Percentiles rank a stretch among this genome's conserved stretches.
These are phyloP conservation scores for Arthrinium puccinioides DNA, from an alignment of 2,329 filamentous ascomycete species.

Conservation along the genomic window DNA sequence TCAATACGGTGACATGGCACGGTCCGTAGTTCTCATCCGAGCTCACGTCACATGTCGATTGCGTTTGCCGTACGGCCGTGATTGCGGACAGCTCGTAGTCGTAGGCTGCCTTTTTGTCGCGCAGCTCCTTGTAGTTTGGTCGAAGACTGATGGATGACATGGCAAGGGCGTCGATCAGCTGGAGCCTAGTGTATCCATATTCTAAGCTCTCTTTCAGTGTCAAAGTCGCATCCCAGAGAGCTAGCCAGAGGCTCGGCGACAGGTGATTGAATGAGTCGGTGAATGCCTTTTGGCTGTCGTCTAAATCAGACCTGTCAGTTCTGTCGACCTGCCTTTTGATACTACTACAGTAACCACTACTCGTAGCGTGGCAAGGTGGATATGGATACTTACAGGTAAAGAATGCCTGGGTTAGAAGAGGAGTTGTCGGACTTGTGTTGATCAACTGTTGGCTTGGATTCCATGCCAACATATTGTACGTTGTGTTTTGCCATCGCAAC, in stretches of 20 bases:
- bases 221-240: neutral
- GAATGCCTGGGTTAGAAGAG: neutral
- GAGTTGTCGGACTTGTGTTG: neutral
- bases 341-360: no score
- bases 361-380: no score
- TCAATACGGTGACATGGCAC: neutral
- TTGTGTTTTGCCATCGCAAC: neutral
- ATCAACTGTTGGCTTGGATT: neutral
- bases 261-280: neutral
- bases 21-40: neutral
- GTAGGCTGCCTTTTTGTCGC: neutral
- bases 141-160: neutral
- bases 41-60: neutral
- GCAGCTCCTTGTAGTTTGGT: neutral
- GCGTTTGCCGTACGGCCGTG: neutral
- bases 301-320: neutral
- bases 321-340: neutral
- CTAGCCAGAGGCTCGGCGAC: slow-evolving; percentile 1
- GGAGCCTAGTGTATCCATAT: slow-evolving; percentile 1
- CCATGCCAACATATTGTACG: neutral
- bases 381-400: neutral
- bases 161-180: neutral
- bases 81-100: neutral
- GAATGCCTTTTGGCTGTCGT: neutral
- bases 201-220: slow-evolving; percentile 1